A percentile compares a stretch with the other conserved stretches of the same genome.
phyloP scores from a whole-genome alignment of 768 basidiomycete species.

The Lactifluus volemus region DNA sequence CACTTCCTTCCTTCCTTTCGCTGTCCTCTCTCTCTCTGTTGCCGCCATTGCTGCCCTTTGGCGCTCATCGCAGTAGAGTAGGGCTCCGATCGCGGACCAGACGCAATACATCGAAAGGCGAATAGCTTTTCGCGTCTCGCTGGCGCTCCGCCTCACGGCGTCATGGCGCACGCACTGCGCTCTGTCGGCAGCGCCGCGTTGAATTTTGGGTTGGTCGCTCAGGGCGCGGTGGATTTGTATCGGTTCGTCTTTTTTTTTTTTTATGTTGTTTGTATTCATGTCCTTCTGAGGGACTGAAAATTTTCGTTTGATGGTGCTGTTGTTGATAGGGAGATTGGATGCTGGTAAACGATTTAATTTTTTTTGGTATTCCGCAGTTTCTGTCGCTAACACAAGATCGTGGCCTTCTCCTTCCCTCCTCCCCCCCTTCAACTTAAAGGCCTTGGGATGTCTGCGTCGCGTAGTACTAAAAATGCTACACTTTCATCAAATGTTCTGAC shows the following conservation, averaged over 20 bases:
- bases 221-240: slow-evolving; percentile 81
- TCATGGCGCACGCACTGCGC: slow-evolving; percentile 82
- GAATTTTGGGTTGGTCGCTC: slow-evolving; percentile 78
- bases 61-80: slow-evolving; percentile 77
- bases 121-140: slow-evolving; percentile 67
- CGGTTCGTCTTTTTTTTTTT: slow-evolving; percentile 55
- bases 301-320: not conserved
- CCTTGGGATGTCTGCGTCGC: slow-evolving; percentile 80
- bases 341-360: slow-evolving; percentile 33
- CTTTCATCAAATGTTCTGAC: too few species aligned
- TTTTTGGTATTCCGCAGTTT: too few species aligned
- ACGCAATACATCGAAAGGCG: slow-evolving; percentile 48
- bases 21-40: too few species aligned
- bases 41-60: too few species aligned
- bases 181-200: slow-evolving; percentile 79
- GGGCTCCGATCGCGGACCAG: slow-evolving; percentile 66
- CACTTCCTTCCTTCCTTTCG: too few species aligned
- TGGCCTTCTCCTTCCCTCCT: too few species aligned
- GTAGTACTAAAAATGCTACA: slow-evolving; percentile 18
- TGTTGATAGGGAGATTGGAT: slow-evolving; percentile 65
- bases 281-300: too few species aligned
- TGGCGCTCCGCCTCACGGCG: slow-evolving; percentile 52
- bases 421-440: slow-evolving; percentile 30
- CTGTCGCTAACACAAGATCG: too few species aligned
- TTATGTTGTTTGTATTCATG: not conserved